Percentiles rank a stretch among this genome's conserved stretches.
Conservation (phyloP, 148 eudicot genomes). For the Rhododendron williamsianum region DNA sequence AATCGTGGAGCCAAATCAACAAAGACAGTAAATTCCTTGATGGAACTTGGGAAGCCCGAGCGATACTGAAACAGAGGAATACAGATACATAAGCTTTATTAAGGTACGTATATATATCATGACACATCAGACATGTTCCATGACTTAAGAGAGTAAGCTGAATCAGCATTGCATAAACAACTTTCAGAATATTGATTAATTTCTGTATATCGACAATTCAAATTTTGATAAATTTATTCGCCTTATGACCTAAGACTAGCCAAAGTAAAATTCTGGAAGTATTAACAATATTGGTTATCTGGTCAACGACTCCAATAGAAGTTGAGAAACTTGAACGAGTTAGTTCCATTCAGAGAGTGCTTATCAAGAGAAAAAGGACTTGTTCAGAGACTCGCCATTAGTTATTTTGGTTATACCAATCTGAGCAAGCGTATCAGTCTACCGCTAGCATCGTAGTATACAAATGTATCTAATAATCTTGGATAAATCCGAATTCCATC, state of each 20-base stretch:
- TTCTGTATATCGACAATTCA: not conserved
- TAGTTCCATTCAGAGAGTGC: not conserved
- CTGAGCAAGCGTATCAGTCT: not conserved
- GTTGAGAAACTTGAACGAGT: not conserved
- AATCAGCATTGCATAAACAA: not conserved
- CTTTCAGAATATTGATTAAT: not conserved
- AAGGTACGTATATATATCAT: not conserved
- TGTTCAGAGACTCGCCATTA: not conserved
- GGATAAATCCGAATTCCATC: not conserved
- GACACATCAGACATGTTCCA: not conserved
- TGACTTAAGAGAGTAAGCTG: not conserved
- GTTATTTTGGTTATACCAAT: not conserved
- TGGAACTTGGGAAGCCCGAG: slow-evolving; percentile 57
- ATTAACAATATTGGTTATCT: not conserved
- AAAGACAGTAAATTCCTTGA: slow-evolving; percentile 78
- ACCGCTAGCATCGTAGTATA: not conserved
- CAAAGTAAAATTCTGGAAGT: not conserved
- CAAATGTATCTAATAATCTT: not conserved
- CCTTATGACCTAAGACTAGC: not conserved
- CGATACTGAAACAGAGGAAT: slow-evolving; percentile 58
- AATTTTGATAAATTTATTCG: not conserved
- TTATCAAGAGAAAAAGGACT: not conserved
- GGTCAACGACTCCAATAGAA: not conserved
- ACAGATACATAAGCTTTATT: slow-evolving; percentile 13
- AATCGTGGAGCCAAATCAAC: slow-evolving; percentile 86